Base-by-base conservation (phyloP, 2,329 filamentous ascomycete species). In the Gaeumannomyces sp. region DNA sequence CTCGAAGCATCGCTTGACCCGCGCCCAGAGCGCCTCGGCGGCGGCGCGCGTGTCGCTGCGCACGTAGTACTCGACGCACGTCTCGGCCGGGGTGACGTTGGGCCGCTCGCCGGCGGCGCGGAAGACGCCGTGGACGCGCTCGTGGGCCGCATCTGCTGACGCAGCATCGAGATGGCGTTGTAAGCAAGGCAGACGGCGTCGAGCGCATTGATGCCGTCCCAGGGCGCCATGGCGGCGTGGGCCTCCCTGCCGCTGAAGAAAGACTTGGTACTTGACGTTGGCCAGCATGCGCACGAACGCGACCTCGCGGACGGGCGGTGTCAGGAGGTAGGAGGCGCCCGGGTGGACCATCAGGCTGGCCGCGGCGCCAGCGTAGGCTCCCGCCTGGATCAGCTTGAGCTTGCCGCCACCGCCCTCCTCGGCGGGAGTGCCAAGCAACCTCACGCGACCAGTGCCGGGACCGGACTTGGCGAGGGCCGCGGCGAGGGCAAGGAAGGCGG, bases 101-200 rank as follows among this genome's bases (percentile, higher is more conserved):
- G 75, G 78, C 59, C 74, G 66, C 56, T 76, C 73, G 3, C 71
- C 74, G 3, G 76, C 75, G 5, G 74, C 67, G 10, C 79, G 71
- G 63, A 85, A 78, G 2, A 82, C 76, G 60, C 79, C 80, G 67
- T 84, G 80, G n/a, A 85, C 76, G 19, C 82, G 78, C 65, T 83
- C 76, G 13, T 78, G 73, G 81, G 80, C 7, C 72, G 72, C 11
- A 81, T 76, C 69, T 85, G 82, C 72, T 85, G 69, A 3, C 81
- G 75, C 33, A 83, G 70, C 62, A 80, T 73, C 2, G 77, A 73
- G 14, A 83, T 73, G 63, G 74, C 50, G 71, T 71, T 75, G 70
- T 76, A 76, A 0, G 73, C 69, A n/a, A 71, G 64, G 0, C 80
- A 75, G 25, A 79, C 68, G 3, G 80, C 80, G 68, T 83, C 81